Evolutionary conservation across 495 filamentous ascomycete genomes (phyloP), one percentile per base, ranked within the genome.

Genomic region (Aspergillus wentii): DNA sequence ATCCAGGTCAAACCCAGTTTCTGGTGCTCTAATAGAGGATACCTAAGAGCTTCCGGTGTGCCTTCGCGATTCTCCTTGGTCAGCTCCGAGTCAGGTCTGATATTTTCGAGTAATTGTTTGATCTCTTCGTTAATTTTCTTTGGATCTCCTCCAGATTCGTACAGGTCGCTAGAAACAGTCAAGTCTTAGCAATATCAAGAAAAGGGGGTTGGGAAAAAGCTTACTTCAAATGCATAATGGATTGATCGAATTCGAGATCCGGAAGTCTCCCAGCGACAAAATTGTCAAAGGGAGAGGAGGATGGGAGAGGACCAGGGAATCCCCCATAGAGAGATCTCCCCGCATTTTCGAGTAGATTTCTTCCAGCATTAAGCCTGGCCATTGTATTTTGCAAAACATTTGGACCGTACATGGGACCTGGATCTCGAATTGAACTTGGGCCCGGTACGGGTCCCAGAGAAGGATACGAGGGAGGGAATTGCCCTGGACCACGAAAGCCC

Each of bases 1-100:
- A 94, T 75, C 89, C 89, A 95, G 0, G 78, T 70, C 27, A 95
- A 55, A 11, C 86, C 89, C 11, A 94, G 55, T 41, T 88, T 86
- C 54, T 95, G 89, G 51, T 95, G 89, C 30, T 84, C 75, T 64
- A 89, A 82, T 4, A 95, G 64, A 2, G 71, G 66, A 33, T 77
- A 80, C n/a, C 62, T 75, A 55, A 95, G 75, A 3, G 74, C 82
- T 15, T 72, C 68, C 0, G 89, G 89, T 0, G 85, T 92, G n/a
- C 77, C 80, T 39, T 85, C 82, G 8, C 80, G 71, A 36, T 81
- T 71, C 40, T 80, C 72, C 17, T 66, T 66, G 1, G 81, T 75
- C 5, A 86, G 66, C 1, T 88, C 81, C 40, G 74, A 72, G 51
- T 88, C 86, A 10, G 85, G 82, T 20, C 82, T 76, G 40, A 89